Evolutionary conservation across 2,329 filamentous ascomycete genomes (phyloP), one percentile per base, ranked within the genome.

Genomic region (Sporothrix globosa): DNA sequence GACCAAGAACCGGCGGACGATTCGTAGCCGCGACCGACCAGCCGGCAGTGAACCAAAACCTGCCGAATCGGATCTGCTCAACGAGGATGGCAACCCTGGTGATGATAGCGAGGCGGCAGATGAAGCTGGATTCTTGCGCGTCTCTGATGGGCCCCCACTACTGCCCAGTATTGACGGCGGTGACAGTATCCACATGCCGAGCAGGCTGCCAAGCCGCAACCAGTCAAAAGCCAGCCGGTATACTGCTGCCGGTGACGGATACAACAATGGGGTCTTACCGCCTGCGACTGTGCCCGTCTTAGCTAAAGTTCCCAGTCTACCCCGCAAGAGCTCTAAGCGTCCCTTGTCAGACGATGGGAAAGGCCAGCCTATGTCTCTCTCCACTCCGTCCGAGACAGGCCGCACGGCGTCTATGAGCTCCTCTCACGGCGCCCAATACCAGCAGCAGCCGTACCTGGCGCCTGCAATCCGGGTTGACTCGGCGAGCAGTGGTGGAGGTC

Each of bases 291-390:
- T 63, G n/a, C 69, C 70, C 6, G 48, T 70, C 19, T 44, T 72
- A 39, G 13, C 54, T 19, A 67, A 72, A 6, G 50, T 72, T 4
- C 71, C 72, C 1, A 63, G 48, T 9, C 85, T 93, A 44, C 91
- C 92, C 2, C 85, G 91, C 41, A 92, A 90, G 80, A 93, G 90
- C 77, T 93, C 91, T 0, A 89, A 88, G 77, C 85, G 90, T 71
- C 53, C 68, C 4, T 14, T 69, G 4, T 69, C 56, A 30, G 46
- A 54, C 27, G 56, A 63, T 17, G n/a, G 68, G 56, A 63, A 52
- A 10, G 53, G 21, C 4, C 24, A 52, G 19, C 39, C 24, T 3
- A n/a, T 11, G 4, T 30, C 52, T 2, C 24, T 21, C 4, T 27
- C 58, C 24, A n/a, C 52, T 10, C 41, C 53, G 9, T 50, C 67